phyloP scores from a whole-genome alignment of 2,329 filamentous ascomycete species.

The Xenosphaeropsis pyriputrescens region DNA sequence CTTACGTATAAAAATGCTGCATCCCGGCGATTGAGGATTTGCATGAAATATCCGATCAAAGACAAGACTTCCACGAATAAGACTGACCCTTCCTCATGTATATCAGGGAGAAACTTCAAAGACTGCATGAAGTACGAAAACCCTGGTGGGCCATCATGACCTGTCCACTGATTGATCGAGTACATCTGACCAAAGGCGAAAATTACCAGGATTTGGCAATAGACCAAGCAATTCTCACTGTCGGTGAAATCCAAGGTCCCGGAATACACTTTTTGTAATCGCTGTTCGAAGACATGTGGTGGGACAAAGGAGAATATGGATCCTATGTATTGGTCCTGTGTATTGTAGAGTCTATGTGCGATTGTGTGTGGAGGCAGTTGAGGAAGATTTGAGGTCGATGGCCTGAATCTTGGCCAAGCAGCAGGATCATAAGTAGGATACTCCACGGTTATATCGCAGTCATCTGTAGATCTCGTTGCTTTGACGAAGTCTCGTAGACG shows the following conservation, averaged over 20 bases:
- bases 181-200: slow-evolving; percentile 41
- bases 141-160: slow-evolving; percentile 34
- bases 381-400: neutral
- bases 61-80: slow-evolving; percentile 38
- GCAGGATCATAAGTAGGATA: slow-evolving; percentile 1
- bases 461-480: slow-evolving; percentile 3
- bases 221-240: slow-evolving; percentile 29
- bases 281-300: slow-evolving; percentile 28
- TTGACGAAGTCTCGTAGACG: slow-evolving; percentile 12
- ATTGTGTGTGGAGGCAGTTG: slow-evolving; percentile 31
- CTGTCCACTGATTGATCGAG: slow-evolving; percentile 39
- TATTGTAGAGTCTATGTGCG: slow-evolving; percentile 31
- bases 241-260: slow-evolving; percentile 25
- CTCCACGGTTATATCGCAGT: slow-evolving; percentile 2
- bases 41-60: slow-evolving; percentile 39
- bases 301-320: slow-evolving; percentile 39
- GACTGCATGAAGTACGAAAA: slow-evolving; percentile 39
- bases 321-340: slow-evolving; percentile 39
- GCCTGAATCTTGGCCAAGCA: slow-evolving; percentile 1
- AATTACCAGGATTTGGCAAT: slow-evolving; percentile 35
- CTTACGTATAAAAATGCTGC: slow-evolving; percentile 35
- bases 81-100: slow-evolving; percentile 37
- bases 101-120: slow-evolving; percentile 34
- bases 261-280: slow-evolving; percentile 27
- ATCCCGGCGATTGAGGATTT: slow-evolving; percentile 38